Conservation (phyloP, 1,284 basidiomycete species). For the Apiotrichum brassicae region DNA sequence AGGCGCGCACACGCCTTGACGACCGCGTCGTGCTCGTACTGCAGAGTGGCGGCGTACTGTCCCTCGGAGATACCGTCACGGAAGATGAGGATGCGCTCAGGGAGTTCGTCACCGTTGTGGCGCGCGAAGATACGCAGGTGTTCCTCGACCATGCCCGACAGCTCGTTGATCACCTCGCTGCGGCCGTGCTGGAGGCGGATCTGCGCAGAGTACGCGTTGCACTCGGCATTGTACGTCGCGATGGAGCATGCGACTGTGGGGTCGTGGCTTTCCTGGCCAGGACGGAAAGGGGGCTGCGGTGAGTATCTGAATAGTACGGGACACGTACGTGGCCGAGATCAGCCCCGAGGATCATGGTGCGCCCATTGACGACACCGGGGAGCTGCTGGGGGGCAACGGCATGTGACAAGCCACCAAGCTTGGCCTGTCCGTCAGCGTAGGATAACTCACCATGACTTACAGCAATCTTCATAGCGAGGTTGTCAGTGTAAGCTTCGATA, state of each 20-base stretch:
- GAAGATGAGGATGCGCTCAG: slow-evolving; percentile 47
- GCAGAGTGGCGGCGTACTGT: slow-evolving; percentile 46
- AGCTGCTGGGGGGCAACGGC: slow-evolving; percentile 20
- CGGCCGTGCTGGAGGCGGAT: slow-evolving; percentile 43
- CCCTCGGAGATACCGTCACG: slow-evolving; percentile 52
- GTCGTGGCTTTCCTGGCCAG: slow-evolving; percentile 43
- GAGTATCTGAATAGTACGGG: slow-evolving; percentile 45
- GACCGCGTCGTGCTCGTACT: slow-evolving; percentile 45
- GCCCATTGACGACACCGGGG: slow-evolving; percentile 27
- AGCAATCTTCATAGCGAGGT: slow-evolving; percentile 41
- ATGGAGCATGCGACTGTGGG: slow-evolving; percentile 37
- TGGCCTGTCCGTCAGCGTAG: slow-evolving; percentile 34
- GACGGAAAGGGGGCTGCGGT: slow-evolving; percentile 42
- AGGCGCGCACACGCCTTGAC: slow-evolving; percentile 29
- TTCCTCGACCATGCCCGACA: slow-evolving; percentile 27
- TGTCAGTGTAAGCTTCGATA: slow-evolving; percentile 48
- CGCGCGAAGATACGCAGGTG: slow-evolving; percentile 34
- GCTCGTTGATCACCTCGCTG: slow-evolving; percentile 31
- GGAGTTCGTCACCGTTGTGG: slow-evolving; percentile 38
- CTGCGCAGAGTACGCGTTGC: slow-evolving; percentile 44
- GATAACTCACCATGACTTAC: not conserved
- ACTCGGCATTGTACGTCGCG: slow-evolving; percentile 38
- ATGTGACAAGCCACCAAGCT: slow-evolving; percentile 51
- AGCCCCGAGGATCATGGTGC: slow-evolving; percentile 48
- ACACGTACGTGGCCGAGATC: slow-evolving; percentile 40